Evolutionary conservation across 495 filamentous ascomycete species (phyloP).

Genomic region (Penicillium nucicola): DNA sequence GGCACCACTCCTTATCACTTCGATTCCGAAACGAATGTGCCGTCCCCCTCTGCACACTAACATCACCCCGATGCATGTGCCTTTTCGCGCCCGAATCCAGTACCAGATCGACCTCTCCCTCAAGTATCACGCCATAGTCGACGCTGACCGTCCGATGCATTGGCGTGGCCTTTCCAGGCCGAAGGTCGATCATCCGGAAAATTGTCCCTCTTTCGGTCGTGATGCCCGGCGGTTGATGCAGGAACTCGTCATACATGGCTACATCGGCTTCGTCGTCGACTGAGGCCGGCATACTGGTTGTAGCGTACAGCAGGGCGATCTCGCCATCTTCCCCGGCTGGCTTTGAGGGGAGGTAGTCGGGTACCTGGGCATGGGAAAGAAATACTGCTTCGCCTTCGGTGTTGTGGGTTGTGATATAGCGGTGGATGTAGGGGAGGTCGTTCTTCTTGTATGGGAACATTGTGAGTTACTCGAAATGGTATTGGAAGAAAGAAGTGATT

Average conservation of each 20-base stretch:
- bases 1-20: conserved; percentile 47
- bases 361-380: conserved; percentile 31
- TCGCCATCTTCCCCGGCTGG: conserved; percentile 34
- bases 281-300: conserved; percentile 26
- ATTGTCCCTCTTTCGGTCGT: conserved; percentile 32
- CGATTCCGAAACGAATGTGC: conserved; percentile 64
- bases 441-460: conserved; percentile 18
- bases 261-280: conserved; percentile 36
- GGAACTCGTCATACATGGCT: conserved; percentile 32
- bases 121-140: conserved; percentile 69
- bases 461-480: not conserved
- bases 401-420: conserved; percentile 42
- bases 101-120: conserved; percentile 74
- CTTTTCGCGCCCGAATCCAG: conserved; percentile 58
- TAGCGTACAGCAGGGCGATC: conserved; percentile 38
- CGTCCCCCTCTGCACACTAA: conserved; percentile 61
- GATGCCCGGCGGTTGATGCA: conserved; percentile 30
- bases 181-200: conserved; percentile 58
- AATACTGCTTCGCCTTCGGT: conserved; percentile 39
- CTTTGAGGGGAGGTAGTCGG: conserved; percentile 28
- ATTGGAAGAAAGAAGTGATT: not conserved
- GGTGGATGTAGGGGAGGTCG: conserved; percentile 34
- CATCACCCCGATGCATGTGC: conserved; percentile 64
- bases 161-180: conserved; percentile 59
- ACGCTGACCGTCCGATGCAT: conserved; percentile 70